Percentiles rank a stretch among this genome's conserved stretches.
phyloP scores from a whole-genome alignment of 208 protist species.

The Crithidia fasciculata region DNA sequence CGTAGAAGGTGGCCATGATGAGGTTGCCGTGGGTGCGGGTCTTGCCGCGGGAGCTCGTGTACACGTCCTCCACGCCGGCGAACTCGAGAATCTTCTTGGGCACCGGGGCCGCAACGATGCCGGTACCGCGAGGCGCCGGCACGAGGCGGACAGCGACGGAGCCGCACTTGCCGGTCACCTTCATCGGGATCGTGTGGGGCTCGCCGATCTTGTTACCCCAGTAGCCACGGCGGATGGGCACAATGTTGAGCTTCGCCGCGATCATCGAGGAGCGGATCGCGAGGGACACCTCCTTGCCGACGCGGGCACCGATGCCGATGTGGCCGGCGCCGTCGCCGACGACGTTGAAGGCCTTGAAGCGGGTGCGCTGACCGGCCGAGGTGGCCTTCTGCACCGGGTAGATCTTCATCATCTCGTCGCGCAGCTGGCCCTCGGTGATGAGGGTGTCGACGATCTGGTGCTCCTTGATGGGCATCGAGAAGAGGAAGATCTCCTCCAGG shows the following conservation, averaged over 20 bases:
- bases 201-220: conserved; percentile 99
- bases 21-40: conserved; percentile 99
- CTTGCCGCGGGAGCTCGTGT: conserved; percentile 97
- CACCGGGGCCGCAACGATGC: conserved; percentile 97
- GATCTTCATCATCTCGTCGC: conserved; percentile 98
- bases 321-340: conserved; percentile 99
- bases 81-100: conserved; percentile 99
- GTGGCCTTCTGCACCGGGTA: conserved; percentile 99
- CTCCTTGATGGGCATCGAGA: conserved; percentile 99
- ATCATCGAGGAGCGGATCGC: conserved; percentile 99
- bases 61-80: conserved; percentile 99
- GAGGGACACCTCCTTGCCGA: conserved; percentile 99
- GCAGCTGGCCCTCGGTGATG: conserved; percentile 83
- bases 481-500: conserved; percentile 99
- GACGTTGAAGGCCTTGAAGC: conserved; percentile 99
- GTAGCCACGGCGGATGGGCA: conserved; percentile 99
- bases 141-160: conserved; percentile 98
- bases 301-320: conserved; percentile 99
- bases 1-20: conserved; percentile 98
- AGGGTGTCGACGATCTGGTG: conserved; percentile 99
- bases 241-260: conserved; percentile 98
- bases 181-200: conserved; percentile 99
- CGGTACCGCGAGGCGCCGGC: conserved; percentile 99
- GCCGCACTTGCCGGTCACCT: conserved; percentile 99
- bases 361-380: conserved; percentile 99